Evolutionary conservation across 768 basidiomycete species (phyloP).

Genomic region (Atractiella rhizophila): DNA sequence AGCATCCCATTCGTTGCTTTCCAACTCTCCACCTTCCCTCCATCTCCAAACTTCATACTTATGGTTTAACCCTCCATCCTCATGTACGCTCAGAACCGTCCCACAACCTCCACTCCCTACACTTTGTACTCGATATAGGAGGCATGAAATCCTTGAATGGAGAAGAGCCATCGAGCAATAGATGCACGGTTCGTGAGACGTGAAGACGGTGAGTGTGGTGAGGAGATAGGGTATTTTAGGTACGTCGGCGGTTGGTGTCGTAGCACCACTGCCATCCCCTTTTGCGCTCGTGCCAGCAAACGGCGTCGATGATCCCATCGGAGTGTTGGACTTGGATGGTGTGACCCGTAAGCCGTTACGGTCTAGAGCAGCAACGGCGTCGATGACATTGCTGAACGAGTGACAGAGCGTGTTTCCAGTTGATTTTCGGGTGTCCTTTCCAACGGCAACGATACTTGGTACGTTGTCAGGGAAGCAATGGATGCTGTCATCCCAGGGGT

Average conservation of each 20-base stretch:
- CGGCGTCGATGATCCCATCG: constrained; percentile 1
- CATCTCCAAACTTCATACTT: constrained; percentile 50
- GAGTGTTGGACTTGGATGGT: background rate
- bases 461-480: constrained; percentile 21
- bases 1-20: too few species aligned
- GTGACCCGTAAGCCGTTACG: constrained; percentile 4
- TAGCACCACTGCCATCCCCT: background rate
- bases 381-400: constrained; percentile 47
- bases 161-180: constrained; percentile 94
- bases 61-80: constrained; percentile 68
- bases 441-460: constrained; percentile 26
- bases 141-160: constrained; percentile 75
- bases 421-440: constrained; percentile 45
- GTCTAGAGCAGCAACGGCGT: constrained; percentile 13
- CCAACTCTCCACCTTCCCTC: constrained; percentile 18
- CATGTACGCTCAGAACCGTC: constrained; percentile 44
- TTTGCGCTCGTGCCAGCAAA: background rate
- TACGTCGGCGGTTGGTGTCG: background rate
- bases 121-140: constrained; percentile 43
- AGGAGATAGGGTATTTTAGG: constrained; percentile 45
- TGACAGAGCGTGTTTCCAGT: constrained; percentile 58
- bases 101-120: constrained; percentile 60
- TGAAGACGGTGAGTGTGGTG: constrained; percentile 57
- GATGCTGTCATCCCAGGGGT: constrained; percentile 4
- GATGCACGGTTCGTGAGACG: constrained; percentile 86